Conservation (phyloP, 2,329 filamentous ascomycete genomes). For the Aquanectria penicillioides region DNA sequence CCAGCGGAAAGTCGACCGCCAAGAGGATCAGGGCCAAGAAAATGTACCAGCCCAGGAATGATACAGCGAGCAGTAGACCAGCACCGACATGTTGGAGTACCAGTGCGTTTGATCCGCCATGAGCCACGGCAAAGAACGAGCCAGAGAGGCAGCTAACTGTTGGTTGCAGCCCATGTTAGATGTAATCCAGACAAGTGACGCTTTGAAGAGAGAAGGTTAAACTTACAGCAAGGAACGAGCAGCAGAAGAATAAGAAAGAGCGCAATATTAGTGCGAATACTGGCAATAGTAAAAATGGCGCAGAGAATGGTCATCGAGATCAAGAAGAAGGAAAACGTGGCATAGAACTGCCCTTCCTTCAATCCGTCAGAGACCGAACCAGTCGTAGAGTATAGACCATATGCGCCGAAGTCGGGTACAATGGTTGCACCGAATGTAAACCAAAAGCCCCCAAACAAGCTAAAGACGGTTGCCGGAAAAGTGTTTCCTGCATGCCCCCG, state of each 20-base stretch:
- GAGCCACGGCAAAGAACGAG: constrained; percentile 43
- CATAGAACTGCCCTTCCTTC: constrained; percentile 55
- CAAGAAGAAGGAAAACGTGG: constrained; percentile 66
- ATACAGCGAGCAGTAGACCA: constrained; percentile 34
- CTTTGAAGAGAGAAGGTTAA: not conserved
- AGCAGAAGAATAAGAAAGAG: constrained; percentile 70
- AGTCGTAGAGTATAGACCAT: constrained; percentile 48
- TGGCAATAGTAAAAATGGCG: constrained; percentile 69
- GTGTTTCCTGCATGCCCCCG: constrained; percentile 57
- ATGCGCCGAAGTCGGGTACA: constrained; percentile 58
- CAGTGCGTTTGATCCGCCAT: constrained; percentile 28
- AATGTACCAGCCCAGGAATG: constrained; percentile 59
- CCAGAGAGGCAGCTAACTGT: constrained; percentile 42
- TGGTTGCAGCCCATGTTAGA: too few species aligned
- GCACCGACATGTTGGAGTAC: constrained; percentile 43
- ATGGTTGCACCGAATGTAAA: constrained; percentile 60
- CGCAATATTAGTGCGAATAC: constrained; percentile 72
- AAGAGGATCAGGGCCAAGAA: constrained; percentile 59
- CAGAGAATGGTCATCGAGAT: constrained; percentile 70
- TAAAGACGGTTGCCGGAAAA: constrained; percentile 64
- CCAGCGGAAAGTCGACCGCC: constrained; percentile 61
- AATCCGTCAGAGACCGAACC: constrained; percentile 50
- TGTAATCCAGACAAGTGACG: not conserved
- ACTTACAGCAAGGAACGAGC: constrained; percentile 54
- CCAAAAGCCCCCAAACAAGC: constrained; percentile 60